Conservation (phyloP, 805 yeast species). For the Ogataea pignaliae region DNA sequence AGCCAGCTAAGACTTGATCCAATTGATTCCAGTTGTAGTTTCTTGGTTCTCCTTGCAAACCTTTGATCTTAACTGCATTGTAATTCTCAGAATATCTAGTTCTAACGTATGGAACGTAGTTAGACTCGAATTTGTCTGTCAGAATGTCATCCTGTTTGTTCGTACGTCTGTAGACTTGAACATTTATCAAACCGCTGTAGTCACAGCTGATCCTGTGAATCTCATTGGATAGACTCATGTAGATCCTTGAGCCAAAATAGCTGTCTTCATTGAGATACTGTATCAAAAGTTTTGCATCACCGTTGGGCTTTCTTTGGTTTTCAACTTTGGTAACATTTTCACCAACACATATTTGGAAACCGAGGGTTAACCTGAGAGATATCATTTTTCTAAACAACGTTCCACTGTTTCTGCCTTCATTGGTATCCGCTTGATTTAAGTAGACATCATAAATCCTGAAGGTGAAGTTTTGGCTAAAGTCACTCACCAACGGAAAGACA, state of each 20-base stretch:
- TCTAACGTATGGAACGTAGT: constrained; percentile 56
- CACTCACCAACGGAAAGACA: constrained; percentile 65
- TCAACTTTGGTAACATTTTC: constrained; percentile 64
- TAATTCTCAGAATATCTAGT: constrained; percentile 75
- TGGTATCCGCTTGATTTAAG: constrained; percentile 53
- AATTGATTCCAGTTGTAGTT: constrained; percentile 83
- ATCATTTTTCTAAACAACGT: constrained; percentile 84
- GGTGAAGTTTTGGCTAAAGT: constrained; percentile 67
- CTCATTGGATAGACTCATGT: constrained; percentile 73
- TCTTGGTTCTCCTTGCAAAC: constrained; percentile 47
- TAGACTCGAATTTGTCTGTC: constrained; percentile 16
- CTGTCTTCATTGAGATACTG: constrained; percentile 48
- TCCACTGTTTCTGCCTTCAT: constrained; percentile 45
- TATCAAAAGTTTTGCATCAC: constrained; percentile 47
- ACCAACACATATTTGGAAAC: constrained; percentile 88
- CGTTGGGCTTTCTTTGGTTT: constrained; percentile 48
- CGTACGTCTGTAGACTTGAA: constrained; percentile 61
- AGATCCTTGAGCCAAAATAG: constrained; percentile 58
- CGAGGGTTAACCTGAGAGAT: constrained; percentile 72
- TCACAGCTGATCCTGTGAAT: constrained; percentile 81
- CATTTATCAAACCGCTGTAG: constrained; percentile 65
- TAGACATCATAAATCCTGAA: constrained; percentile 81
- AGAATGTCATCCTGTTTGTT: constrained; percentile 26
- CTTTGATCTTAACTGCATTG: constrained; percentile 51
- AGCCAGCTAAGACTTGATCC: constrained; percentile 91